phyloP scores from a whole-genome alignment of 1,139 yeast species.

The Arxiozyma slooffiae region DNA sequence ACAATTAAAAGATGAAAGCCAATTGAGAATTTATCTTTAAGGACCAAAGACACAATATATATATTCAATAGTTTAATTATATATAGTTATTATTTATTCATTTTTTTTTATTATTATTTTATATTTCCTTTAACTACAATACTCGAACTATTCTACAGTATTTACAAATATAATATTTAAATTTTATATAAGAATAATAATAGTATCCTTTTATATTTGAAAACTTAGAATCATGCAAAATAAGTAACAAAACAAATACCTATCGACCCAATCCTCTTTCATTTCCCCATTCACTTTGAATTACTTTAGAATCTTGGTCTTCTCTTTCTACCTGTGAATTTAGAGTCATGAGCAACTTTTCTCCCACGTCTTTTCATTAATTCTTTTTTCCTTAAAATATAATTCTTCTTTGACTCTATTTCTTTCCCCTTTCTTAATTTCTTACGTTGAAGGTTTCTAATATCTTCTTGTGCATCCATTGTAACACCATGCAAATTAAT shows the following conservation, averaged over 20 bases:
- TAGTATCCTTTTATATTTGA: not conserved
- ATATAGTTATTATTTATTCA: too few relatives aligned
- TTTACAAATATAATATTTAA: too few relatives aligned
- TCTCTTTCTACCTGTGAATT: slow-evolving; percentile 90
- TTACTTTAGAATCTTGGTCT: slow-evolving; percentile 56
- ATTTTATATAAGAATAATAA: not conserved
- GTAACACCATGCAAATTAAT: slow-evolving; percentile 66
- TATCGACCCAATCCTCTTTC: not conserved
- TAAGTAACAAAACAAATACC: not conserved
- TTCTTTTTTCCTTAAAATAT: slow-evolving; percentile 83
- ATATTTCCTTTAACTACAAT: not conserved
- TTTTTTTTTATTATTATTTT: too few relatives aligned
- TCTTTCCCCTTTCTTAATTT: slow-evolving; percentile 43
- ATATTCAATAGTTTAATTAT: too few relatives aligned
- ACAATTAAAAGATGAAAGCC: too few relatives aligned
- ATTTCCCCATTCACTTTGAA: not conserved
- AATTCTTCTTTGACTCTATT: slow-evolving; percentile 68
- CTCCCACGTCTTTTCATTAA: slow-evolving; percentile 87
- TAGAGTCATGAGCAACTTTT: slow-evolving; percentile 78
- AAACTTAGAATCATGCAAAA: not conserved
- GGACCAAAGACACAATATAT: too few relatives aligned
- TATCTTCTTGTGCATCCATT: slow-evolving; percentile 49
- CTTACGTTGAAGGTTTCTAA: slow-evolving; percentile 36
- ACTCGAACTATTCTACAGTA: too few relatives aligned
- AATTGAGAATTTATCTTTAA: too few relatives aligned